These are phyloP conservation scores for Neopestalotiopsis clavispora DNA, from an alignment of 2,329 filamentous ascomycete species.

Conservation along the genomic window DNA sequence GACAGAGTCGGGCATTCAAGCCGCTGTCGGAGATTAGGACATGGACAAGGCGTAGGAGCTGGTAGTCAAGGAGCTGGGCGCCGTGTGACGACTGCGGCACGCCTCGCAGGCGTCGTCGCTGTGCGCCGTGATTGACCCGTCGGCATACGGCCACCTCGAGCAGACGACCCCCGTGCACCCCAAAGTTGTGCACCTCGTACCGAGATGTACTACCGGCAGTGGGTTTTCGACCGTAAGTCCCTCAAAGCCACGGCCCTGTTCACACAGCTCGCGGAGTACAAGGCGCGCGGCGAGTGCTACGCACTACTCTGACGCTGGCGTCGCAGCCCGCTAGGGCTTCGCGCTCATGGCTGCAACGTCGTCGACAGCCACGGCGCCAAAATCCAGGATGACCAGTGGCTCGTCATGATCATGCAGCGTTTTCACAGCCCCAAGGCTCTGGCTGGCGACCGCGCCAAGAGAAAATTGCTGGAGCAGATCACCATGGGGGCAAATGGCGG, in stretches of 20 bases:
- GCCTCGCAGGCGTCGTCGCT: conserved; percentile 73
- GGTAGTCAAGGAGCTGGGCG: conserved; percentile 80
- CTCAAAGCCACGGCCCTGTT: conserved; percentile 81
- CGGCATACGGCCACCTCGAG: conserved; percentile 77
- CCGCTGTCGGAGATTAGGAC: conserved; percentile 68
- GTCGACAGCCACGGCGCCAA: conserved; percentile 76
- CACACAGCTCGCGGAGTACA: conserved; percentile 92
- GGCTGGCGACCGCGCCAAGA: conserved; percentile 66
- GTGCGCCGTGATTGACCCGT: conserved; percentile 79
- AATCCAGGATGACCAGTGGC: conserved; percentile 83
- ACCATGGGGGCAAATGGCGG: conserved; percentile 69
- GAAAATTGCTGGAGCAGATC: conserved; percentile 80
- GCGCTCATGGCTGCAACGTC: conserved; percentile 84
- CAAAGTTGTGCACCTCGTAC: conserved; percentile 89
- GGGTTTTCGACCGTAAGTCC: conserved; percentile 78
- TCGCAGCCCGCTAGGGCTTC: conserved; percentile 74
- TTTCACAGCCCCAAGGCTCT: conserved; percentile 73
- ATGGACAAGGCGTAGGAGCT: conserved; percentile 76
- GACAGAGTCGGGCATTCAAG: conserved; percentile 41
- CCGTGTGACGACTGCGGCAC: conserved; percentile 89
- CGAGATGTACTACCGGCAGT: conserved; percentile 96
- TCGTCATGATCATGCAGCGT: conserved; percentile 90
- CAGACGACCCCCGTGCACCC: conserved; percentile 75
- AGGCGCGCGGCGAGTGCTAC: conserved; percentile 90
- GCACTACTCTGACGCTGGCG: conserved; percentile 74